Evolutionary conservation across 1,139 yeast genomes (phyloP), one percentile per base, ranked within the genome.

Genomic region (Citeromyces siamensis): DNA sequence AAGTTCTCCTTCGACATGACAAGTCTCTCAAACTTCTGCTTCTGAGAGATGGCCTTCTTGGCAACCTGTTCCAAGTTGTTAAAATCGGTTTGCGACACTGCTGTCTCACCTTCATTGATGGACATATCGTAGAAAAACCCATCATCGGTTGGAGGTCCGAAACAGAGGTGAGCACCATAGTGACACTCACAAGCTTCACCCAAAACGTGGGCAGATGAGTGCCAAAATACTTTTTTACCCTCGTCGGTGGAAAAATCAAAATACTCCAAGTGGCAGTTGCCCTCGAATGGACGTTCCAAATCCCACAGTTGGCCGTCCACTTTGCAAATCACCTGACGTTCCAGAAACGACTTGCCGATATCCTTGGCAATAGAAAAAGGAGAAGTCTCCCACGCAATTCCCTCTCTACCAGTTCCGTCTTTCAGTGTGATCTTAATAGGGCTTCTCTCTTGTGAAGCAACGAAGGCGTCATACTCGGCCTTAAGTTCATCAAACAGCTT

Each of bases 141-240:
- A 46, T 88, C 97, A 37, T 81, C 88, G 42, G 96, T 90, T 56
- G 99, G 98, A 34, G 99, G 99, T 45, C 99, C 99, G 45, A 76
- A 65, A 56, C 83, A 75, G 43, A 93, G 75, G 55, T 88, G 95
- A 46, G 95, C 94, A 46, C 96, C 97, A 57, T 80, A 69, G 59
- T 85, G 93, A 58, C 95, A 82, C 64, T 93, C 99, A 65, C 95
- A 81, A 37, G 97, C 93, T 65, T 93, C 98, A 60, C 99, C 99
- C 49, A 93, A 68, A 42, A 93, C 90, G 62, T 93, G 99, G 40
- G 99, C 99, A 48, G 95, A 81, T 4, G 98, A 90, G 60, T 93
- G 99, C 98, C 98, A 93, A 64, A 93, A 93, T 35, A 90, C 98
- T 46, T 77, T 77, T 58, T 79, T 84, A 59, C 97, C 98, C 55